Base-by-base conservation (phyloP, 1,284 basidiomycete species). In the Chalciporus sp. region DNA sequence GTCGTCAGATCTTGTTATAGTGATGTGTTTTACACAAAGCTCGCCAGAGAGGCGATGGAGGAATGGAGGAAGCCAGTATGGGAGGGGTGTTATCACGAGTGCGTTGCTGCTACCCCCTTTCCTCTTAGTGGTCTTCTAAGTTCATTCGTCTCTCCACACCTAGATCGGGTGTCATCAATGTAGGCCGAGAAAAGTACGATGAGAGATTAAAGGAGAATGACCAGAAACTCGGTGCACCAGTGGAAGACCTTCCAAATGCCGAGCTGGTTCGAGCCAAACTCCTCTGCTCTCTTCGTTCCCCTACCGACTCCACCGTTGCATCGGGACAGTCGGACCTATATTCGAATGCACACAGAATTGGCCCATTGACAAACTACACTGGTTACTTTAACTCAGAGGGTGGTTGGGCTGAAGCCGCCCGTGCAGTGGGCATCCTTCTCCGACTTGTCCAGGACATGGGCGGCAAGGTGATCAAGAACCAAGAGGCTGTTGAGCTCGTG, bases 361-460 rank as follows among this genome's bases (percentile, higher is more conserved):
- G 67, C 26, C 19, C 53, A 33, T 78, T 81, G 49, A 68, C 71
- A 5, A 57, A 68, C 26, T 69, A 64, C 31, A 60, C 64, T 7
- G 84, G 84, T 0, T 95, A 92, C 67, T 64, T 88, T 46, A 96
- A 95, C 66, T 75, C 74, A 2, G 84, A 90, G 37, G 85, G 89
- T 1, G 95, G 95, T 3, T 98, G 95, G 95, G 92, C 84, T 1
- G 80, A 89, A 66, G 91, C 94, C 2, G 78, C 81, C 1, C 82
- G 86, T 60, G 92, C 88, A 1, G 69, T 92, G 7, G 64, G 73
- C 7, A 72, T 81, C 11, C 72, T 92, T 54, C 80, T 89, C 49
- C 67, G 73, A 35, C 81, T 79, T 52, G 85, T 95, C 4, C 63
- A 63, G 8, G 62, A 73, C 6, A 74, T 86, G n/a, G 87, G 86